phyloP scores from a whole-genome alignment of 805 yeast species.

The Schwanniomyces occidentalis region DNA sequence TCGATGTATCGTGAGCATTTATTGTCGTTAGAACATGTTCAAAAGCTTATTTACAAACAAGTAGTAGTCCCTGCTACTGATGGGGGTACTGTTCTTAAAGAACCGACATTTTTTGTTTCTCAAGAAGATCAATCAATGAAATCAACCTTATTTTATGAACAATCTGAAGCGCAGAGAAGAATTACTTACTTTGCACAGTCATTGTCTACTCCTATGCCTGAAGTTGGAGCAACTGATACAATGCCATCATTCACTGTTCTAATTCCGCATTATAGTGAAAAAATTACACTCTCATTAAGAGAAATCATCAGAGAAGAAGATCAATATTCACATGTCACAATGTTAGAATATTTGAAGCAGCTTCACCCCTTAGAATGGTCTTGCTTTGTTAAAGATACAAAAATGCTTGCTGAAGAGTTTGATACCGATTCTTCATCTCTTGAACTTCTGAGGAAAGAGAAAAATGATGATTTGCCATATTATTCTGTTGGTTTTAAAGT shows the following conservation, averaged over 20 bases:
- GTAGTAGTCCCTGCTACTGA: slow-evolving; percentile 35
- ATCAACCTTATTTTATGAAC: slow-evolving; percentile 55
- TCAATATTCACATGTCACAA: slow-evolving; percentile 90
- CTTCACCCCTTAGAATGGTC: slow-evolving; percentile 97
- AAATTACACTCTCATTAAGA: slow-evolving; percentile 87
- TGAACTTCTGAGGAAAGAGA: slow-evolving; percentile 31
- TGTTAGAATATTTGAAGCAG: slow-evolving; percentile 91
- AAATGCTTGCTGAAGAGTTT: slow-evolving; percentile 91
- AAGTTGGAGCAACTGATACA: slow-evolving; percentile 59
- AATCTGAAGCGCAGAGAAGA: slow-evolving; percentile 79
- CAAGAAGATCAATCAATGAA: slow-evolving; percentile 75
- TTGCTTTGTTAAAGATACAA: slow-evolving; percentile 94
- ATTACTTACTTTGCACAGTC: slow-evolving; percentile 90
- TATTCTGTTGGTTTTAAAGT: slow-evolving; percentile 96
- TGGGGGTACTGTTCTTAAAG: slow-evolving; percentile 50
- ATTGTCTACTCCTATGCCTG: slow-evolving; percentile 80
- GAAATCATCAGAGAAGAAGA: slow-evolving; percentile 98
- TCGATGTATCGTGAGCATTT: slow-evolving; percentile 83
- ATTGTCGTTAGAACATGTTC: slow-evolving; percentile 70
- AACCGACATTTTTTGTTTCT: slow-evolving; percentile 77
- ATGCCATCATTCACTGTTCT: slow-evolving; percentile 87
- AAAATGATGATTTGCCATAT: slow-evolving; percentile 90
- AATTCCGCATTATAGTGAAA: slow-evolving; percentile 95
- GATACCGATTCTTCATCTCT: slow-evolving; percentile 40
- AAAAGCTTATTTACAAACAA: slow-evolving; percentile 61